These are phyloP conservation scores for Chrysoporthe puriensis DNA, from an alignment of 2,329 filamentous ascomycete genomes.

Conservation along the genomic window DNA sequence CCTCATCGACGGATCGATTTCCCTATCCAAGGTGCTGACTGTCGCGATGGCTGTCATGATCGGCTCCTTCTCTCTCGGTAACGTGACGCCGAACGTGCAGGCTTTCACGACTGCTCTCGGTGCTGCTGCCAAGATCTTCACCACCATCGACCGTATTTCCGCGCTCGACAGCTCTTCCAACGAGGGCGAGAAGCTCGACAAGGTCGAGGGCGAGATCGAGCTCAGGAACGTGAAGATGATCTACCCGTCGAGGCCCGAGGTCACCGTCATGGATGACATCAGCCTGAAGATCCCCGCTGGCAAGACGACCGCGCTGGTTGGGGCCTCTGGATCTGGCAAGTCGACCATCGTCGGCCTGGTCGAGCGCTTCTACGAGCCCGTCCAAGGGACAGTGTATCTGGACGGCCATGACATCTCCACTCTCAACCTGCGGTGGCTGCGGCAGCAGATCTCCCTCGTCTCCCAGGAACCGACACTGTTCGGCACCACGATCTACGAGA, in stretches of 20 bases:
- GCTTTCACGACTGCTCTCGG: conserved; percentile 83
- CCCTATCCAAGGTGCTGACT: conserved; percentile 74
- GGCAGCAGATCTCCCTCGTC: conserved; percentile 89
- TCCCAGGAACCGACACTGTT: conserved; percentile 94
- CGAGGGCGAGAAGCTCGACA: conserved; percentile 72
- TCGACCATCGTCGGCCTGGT: conserved; percentile 92
- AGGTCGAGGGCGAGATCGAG: conserved; percentile 77
- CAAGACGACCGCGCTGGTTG: conserved; percentile 91
- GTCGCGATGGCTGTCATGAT: conserved; percentile 92
- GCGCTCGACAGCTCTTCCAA: conserved; percentile 78
- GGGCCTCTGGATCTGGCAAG: conserved; percentile 92
- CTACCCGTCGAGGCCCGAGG: conserved; percentile 90
- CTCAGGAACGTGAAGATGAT: conserved; percentile 86
- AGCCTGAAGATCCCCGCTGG: conserved; percentile 80
- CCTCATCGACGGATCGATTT: conserved; percentile 66
- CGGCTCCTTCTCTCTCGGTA: conserved; percentile 87
- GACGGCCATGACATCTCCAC: conserved; percentile 82
- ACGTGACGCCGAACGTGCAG: conserved; percentile 82
- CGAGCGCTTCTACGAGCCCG: conserved; percentile 92
- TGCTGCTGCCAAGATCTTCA: conserved; percentile 89
- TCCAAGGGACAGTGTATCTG: conserved; percentile 75
- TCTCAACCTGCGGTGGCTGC: conserved; percentile 87
- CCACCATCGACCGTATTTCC: conserved; percentile 86
- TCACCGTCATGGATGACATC: conserved; percentile 84
- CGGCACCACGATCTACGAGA: conserved; percentile 83